Evolutionary conservation across 768 basidiomycete species (phyloP).

Genomic region (Lactifluus piperatus): DNA sequence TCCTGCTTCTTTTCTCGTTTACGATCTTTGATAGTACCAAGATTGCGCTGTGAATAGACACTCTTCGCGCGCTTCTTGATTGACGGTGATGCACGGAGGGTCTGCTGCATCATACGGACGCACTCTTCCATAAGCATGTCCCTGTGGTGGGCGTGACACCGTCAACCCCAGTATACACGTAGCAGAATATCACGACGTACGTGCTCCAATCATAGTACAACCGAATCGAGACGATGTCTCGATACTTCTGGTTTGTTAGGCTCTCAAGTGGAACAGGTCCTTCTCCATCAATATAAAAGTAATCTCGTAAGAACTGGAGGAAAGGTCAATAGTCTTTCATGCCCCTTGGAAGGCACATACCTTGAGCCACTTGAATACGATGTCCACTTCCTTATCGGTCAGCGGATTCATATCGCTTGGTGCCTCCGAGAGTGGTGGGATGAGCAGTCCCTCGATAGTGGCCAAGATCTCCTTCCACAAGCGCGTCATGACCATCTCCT

Average conservation of each 20-base stretch:
- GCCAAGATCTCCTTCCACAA: conserved; percentile 94
- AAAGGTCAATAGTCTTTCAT: background rate
- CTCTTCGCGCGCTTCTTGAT: conserved; percentile 89
- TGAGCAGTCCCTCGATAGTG: conserved; percentile 78
- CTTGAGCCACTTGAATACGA: conserved; percentile 98
- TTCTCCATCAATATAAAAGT: conserved; percentile 91
- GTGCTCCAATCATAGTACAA: conserved; percentile 96
- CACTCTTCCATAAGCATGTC: conserved; percentile 91
- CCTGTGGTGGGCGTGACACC: conserved; percentile 32
- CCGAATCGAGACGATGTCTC: conserved; percentile 81
- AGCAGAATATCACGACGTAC: conserved; percentile 35
- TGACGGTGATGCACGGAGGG: conserved; percentile 60
- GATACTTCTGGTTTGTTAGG: conserved; percentile 91
- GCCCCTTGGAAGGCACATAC: conserved; percentile 32
- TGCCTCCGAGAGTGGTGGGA: conserved; percentile 82
- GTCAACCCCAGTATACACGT: conserved; percentile 6
- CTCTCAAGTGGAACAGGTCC: conserved; percentile 80
- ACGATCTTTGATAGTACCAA: conserved; percentile 91
- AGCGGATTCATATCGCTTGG: conserved; percentile 87
- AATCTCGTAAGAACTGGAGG: conserved; percentile 80
- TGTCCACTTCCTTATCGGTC: conserved; percentile 93
- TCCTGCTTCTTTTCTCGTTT: conserved; percentile 88
- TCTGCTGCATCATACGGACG: conserved; percentile 90
- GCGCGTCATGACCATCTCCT: conserved; percentile 85
- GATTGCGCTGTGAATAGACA: conserved; percentile 84